Evolutionary conservation across 345 rosid genomes (phyloP).

Genomic region (Leavenworthia alabamica): DNA sequence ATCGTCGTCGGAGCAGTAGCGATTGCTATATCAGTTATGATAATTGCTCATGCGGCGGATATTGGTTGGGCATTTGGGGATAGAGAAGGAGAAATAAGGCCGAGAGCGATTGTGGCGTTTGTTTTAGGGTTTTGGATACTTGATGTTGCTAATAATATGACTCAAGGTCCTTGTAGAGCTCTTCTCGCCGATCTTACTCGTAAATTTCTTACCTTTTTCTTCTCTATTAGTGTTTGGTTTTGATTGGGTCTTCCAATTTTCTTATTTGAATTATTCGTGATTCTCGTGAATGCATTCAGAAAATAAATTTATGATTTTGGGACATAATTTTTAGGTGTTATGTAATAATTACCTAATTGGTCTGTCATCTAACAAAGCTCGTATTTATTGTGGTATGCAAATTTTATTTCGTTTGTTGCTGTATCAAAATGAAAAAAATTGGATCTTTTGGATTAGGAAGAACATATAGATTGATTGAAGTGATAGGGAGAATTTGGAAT

Average conservation of each 20-base stretch:
- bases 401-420: background rate
- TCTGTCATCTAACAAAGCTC: background rate
- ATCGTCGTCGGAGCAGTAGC: conserved; percentile 54
- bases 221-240: background rate
- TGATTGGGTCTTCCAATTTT: background rate
- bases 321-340: background rate
- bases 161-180: conserved; percentile 96
- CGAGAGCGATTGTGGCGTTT: conserved; percentile 69
- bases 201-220: conserved; percentile 8
- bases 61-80: conserved; percentile 88
- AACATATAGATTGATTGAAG: background rate
- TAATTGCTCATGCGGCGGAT: conserved; percentile 81
- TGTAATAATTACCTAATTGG: background rate
- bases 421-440: conserved; percentile 4
- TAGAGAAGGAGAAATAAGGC: conserved; percentile 37
- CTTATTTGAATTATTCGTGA: background rate
- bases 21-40: conserved; percentile 55
- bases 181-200: conserved; percentile 95
- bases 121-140: conserved; percentile 92
- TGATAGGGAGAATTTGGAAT: background rate
- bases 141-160: conserved; percentile 85
- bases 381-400: background rate
- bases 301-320: background rate
- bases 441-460: background rate
- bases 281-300: conserved; percentile 1